phyloP scores from a whole-genome alignment of 2,329 filamentous ascomycete genomes.

The Raffaelea deltoideospora region DNA sequence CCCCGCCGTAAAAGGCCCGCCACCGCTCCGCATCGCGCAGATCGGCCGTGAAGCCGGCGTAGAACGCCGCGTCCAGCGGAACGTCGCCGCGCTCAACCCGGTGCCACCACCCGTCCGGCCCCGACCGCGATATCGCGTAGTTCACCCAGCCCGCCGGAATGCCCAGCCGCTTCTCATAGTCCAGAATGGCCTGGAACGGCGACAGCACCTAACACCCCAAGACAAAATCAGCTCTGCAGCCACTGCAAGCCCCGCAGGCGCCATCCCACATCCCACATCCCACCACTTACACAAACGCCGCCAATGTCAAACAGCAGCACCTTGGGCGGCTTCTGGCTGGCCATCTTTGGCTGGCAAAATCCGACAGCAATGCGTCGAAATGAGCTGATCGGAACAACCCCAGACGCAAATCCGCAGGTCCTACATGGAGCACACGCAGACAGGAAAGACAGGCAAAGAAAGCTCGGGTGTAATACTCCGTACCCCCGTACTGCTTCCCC shows the following conservation, averaged over 20 bases:
- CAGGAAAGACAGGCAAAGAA: too few relatives aligned
- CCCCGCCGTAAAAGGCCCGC: conserved; percentile 43
- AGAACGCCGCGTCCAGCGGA: conserved; percentile 59
- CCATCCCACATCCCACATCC: too few relatives aligned
- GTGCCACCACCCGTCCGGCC: conserved; percentile 76
- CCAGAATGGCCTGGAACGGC: conserved; percentile 82
- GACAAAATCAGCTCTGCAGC: too few relatives aligned
- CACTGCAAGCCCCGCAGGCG: too few relatives aligned
- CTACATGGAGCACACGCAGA: too few relatives aligned
- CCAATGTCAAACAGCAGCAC: conserved; percentile 89
- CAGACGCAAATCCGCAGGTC: too few relatives aligned
- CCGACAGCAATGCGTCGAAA: too few relatives aligned
- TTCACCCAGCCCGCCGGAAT: conserved; percentile 89
- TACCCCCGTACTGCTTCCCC: too few relatives aligned
- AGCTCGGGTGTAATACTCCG: too few relatives aligned
- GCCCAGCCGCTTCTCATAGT: conserved; percentile 63
- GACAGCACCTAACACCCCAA: conserved; percentile 84
- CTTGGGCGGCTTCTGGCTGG: conserved; percentile 39
- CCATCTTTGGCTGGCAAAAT: conserved; percentile 18
- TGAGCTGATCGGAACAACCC: too few relatives aligned
- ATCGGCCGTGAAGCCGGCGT: conserved; percentile 59
- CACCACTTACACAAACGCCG: conserved; percentile 76
- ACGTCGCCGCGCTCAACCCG: conserved; percentile 74
- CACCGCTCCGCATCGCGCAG: conserved; percentile 53
- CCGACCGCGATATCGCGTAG: conserved; percentile 65